phyloP scores from a whole-genome alignment of 2,329 filamentous ascomycete genomes.

The Decorospora gaudefroyi region DNA sequence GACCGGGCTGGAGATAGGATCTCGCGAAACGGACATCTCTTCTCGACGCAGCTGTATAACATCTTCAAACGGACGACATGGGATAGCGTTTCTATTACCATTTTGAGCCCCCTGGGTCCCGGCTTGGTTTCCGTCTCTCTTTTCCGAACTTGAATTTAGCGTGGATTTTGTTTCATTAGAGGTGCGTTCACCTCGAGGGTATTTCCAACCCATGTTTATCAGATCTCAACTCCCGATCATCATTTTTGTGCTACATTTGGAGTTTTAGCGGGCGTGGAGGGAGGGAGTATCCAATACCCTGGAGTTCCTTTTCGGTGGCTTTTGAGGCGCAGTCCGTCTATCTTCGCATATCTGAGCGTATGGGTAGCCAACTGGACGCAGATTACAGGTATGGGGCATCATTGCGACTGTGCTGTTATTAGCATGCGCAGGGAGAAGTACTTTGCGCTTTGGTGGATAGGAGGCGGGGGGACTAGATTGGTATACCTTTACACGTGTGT shows the following conservation, averaged over 20 bases:
- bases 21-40: slow-evolving; percentile 17
- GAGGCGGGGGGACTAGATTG: too few species aligned
- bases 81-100: not conserved
- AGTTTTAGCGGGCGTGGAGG: slow-evolving; percentile 24
- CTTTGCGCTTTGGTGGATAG: too few species aligned
- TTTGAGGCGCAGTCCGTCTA: slow-evolving; percentile 1
- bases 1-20: slow-evolving; percentile 33
- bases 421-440: too few species aligned
- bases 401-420: too few species aligned
- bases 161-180: slow-evolving; percentile 13
- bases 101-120: too few species aligned
- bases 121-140: too few species aligned
- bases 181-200: not conserved
- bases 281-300: slow-evolving; percentile 38
- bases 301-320: slow-evolving; percentile 11
- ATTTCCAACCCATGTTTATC: slow-evolving; percentile 5
- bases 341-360: not conserved
- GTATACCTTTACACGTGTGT: too few species aligned
- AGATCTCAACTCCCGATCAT: slow-evolving; percentile 17
- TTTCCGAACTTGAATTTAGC: slow-evolving; percentile 15
- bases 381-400: too few species aligned
- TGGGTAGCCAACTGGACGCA: too few species aligned
- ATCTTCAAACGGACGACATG: slow-evolving; percentile 2
- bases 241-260: slow-evolving; percentile 12
- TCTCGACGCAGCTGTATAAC: not conserved